phyloP scores from a whole-genome alignment of 2,329 filamentous ascomycete genomes.

The Davidsoniella virescens region DNA sequence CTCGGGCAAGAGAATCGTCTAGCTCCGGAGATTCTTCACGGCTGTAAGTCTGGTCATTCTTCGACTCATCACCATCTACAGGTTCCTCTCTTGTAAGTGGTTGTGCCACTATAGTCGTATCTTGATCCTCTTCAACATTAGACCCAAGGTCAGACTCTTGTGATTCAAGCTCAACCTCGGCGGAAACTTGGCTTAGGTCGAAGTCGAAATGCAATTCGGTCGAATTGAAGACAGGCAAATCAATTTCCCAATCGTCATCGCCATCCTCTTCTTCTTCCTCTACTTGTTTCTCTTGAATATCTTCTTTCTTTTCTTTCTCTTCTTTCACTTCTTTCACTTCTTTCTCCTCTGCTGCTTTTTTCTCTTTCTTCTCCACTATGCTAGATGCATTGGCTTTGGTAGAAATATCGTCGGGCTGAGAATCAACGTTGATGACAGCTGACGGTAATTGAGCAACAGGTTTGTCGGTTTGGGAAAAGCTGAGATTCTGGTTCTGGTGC shows the following conservation, averaged over 20 bases:
- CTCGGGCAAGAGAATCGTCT: not conserved
- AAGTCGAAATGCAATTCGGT: slow-evolving; percentile 5
- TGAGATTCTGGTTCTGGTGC: no score
- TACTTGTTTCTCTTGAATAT: not conserved
- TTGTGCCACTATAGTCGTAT: not conserved
- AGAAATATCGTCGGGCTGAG: no score
- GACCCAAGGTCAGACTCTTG: not conserved
- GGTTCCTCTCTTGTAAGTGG: not conserved
- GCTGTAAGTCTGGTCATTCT: no score
- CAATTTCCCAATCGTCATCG: slow-evolving; percentile 10
- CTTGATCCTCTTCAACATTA: not conserved
- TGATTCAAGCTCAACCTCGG: not conserved
- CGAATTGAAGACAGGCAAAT: slow-evolving; percentile 10
- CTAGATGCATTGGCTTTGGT: no score
- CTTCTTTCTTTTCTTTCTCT: no score
- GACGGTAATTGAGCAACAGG: no score
- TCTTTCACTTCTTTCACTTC: no score
- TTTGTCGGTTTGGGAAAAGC: no score
- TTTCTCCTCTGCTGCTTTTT: not conserved
- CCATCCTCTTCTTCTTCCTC: slow-evolving; percentile 8
- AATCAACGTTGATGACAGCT: no score
- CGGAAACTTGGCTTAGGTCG: slow-evolving; percentile 7
- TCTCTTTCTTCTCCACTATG: no score
- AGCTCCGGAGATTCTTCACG: slow-evolving; percentile 1
- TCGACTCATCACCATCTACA: not conserved